Evolutionary conservation across 805 yeast species (phyloP).

Genomic region (Tetrapisispora namnaoensis): DNA sequence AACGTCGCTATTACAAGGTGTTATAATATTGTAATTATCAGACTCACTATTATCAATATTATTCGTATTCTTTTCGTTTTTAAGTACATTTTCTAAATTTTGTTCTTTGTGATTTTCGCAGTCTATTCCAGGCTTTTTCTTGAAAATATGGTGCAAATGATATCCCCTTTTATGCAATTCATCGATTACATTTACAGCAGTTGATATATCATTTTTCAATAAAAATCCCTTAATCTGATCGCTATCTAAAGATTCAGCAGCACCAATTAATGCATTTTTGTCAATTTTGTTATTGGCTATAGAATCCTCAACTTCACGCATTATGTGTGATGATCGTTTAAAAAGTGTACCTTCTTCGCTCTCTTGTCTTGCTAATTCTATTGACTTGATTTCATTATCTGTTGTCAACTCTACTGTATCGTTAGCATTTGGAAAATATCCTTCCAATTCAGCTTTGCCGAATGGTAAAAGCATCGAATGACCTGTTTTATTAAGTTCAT

Average conservation of each 20-base stretch:
- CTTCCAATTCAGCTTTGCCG: slow-evolving; percentile 25
- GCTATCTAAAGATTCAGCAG: slow-evolving; percentile 27
- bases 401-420: slow-evolving; percentile 23
- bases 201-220: slow-evolving; percentile 30
- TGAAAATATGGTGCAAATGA: slow-evolving; percentile 26
- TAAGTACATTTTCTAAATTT: slow-evolving; percentile 2
- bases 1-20: background rate
- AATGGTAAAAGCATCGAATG: slow-evolving; percentile 30
- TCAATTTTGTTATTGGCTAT: slow-evolving; percentile 8
- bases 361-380: slow-evolving; percentile 7
- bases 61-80: background rate
- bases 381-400: slow-evolving; percentile 6
- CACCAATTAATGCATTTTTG: slow-evolving; percentile 18
- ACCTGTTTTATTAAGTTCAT: slow-evolving; percentile 24
- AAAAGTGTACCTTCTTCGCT: slow-evolving; percentile 13
- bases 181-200: slow-evolving; percentile 30
- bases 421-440: slow-evolving; percentile 21
- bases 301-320: slow-evolving; percentile 7
- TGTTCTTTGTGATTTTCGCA: background rate
- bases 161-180: slow-evolving; percentile 33
- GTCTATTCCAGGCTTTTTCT: slow-evolving; percentile 9
- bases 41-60: background rate
- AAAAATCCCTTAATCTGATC: slow-evolving; percentile 30
- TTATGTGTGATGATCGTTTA: slow-evolving; percentile 13
- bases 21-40: background rate